Conservation (phyloP, 192 early-diverging fungal genomes). For the Coemansia sp. region DNA sequence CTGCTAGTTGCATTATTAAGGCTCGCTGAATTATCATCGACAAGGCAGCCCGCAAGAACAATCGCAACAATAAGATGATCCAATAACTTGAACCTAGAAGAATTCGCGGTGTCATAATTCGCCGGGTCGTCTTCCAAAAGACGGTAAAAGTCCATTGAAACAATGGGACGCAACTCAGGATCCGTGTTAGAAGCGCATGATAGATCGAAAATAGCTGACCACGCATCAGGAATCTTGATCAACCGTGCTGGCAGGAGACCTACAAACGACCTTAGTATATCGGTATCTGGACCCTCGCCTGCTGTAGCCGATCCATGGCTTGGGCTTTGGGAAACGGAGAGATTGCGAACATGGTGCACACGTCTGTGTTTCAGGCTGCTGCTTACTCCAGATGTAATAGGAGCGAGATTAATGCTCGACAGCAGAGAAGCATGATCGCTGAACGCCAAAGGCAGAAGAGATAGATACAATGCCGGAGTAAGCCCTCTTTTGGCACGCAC, state of each 20-base stretch:
- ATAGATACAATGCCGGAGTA: constrained; percentile 36
- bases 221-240: constrained; percentile 22
- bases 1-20: background rate
- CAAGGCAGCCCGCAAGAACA: constrained; percentile 27
- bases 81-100: constrained; percentile 15
- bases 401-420: constrained; percentile 36
- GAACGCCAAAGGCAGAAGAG: constrained; percentile 30
- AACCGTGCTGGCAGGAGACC: constrained; percentile 28
- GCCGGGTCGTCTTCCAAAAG: constrained; percentile 38
- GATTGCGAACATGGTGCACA: constrained; percentile 26
- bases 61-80: constrained; percentile 15
- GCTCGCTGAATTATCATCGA: constrained; percentile 6
- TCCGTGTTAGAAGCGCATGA: constrained; percentile 24
- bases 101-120: constrained; percentile 18
- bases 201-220: constrained; percentile 30
- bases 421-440: constrained; percentile 35
- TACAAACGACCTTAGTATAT: constrained; percentile 27
- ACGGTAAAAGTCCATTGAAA: constrained; percentile 14
- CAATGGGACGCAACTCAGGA: constrained; percentile 22
- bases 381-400: background rate
- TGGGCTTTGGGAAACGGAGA: constrained; percentile 15
- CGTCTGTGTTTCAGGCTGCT: background rate
- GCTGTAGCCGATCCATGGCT: background rate
- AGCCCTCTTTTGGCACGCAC: constrained; percentile 38
- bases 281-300: background rate